Evolutionary conservation across 1,139 yeast species (phyloP).

Genomic region (Yamadazyma jaroonii): DNA sequence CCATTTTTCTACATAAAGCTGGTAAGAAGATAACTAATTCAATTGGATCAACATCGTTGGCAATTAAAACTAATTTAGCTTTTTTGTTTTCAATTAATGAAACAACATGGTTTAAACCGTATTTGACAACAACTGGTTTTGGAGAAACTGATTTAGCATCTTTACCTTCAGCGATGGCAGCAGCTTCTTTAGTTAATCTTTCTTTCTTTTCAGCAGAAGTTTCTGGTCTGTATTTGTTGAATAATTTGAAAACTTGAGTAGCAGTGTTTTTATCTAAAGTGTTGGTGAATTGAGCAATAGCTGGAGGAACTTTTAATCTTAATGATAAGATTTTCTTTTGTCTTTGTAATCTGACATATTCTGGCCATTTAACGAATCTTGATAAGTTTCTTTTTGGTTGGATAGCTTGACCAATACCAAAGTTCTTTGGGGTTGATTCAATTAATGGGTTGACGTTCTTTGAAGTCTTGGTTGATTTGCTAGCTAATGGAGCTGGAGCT

Average conservation of each 20-base stretch:
- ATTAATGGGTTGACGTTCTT: slow-evolving; percentile 36
- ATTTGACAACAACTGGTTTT: slow-evolving; percentile 94
- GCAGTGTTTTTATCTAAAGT: slow-evolving; percentile 98
- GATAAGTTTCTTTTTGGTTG: slow-evolving; percentile 96
- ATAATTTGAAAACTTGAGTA: slow-evolving; percentile 90
- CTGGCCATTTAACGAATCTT: slow-evolving; percentile 98
- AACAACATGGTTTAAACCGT: slow-evolving; percentile 98
- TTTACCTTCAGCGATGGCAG: slow-evolving; percentile 97
- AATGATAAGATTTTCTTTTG: slow-evolving; percentile 92
- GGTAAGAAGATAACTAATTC: slow-evolving; percentile 96
- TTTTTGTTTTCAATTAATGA: slow-evolving; percentile 96
- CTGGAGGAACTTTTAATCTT: slow-evolving; percentile 98
- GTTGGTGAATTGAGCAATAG: slow-evolving; percentile 93
- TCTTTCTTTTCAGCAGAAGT: slow-evolving; percentile 96
- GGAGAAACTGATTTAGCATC: slow-evolving; percentile 92
- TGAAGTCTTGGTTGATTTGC: slow-evolving; percentile 26
- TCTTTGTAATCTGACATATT: slow-evolving; percentile 82
- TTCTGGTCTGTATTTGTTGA: slow-evolving; percentile 99
- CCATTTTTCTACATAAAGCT: slow-evolving; percentile 98
- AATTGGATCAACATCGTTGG: slow-evolving; percentile 98
- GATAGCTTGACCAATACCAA: slow-evolving; percentile 92
- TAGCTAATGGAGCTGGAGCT: slow-evolving; percentile 66
- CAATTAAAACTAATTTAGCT: slow-evolving; percentile 94
- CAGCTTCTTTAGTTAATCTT: slow-evolving; percentile 98
- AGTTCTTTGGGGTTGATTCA: slow-evolving; percentile 87